Percentiles rank a stretch among this genome's conserved stretches.
phyloP scores from a whole-genome alignment of 257 asterid genomes.

The Primulina huaijiensis region DNA sequence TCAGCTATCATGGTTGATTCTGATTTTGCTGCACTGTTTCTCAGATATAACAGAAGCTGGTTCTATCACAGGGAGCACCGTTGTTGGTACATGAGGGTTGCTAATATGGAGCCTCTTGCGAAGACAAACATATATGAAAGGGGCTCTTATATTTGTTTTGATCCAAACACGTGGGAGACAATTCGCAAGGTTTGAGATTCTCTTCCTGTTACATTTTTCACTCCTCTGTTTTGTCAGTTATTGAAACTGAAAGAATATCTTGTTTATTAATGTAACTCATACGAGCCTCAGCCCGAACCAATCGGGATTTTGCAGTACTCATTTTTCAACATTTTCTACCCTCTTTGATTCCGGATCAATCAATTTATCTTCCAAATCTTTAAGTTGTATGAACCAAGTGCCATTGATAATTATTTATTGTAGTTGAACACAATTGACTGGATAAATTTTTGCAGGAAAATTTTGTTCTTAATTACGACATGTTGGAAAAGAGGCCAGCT shows the following conservation, averaged over 20 bases:
- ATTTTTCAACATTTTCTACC: slow-evolving; percentile 16
- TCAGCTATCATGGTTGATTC: slow-evolving; percentile 12
- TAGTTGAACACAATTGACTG: slow-evolving; percentile 5
- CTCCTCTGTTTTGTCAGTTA: too few species aligned
- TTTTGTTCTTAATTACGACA: slow-evolving; percentile 77
- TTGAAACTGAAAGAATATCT: too few species aligned
- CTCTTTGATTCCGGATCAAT: not conserved
- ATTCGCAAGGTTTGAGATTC: slow-evolving; percentile 69
- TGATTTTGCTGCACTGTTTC: slow-evolving; percentile 25
- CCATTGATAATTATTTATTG: too few species aligned
- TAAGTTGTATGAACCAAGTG: not conserved
- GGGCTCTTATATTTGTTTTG: slow-evolving; percentile 86
- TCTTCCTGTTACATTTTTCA: not conserved
- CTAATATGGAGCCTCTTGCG: slow-evolving; percentile 81
- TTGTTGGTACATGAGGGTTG: slow-evolving; percentile 67
- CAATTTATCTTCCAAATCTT: not conserved
- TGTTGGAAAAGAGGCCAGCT: slow-evolving; percentile 79
- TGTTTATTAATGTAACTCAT: too few species aligned
- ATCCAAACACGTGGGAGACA: slow-evolving; percentile 98
- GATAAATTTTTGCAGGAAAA: slow-evolving; percentile 70
- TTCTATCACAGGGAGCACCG: slow-evolving; percentile 80
- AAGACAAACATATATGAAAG: slow-evolving; percentile 73
- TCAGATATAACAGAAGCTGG: slow-evolving; percentile 36
- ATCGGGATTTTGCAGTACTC: slow-evolving; percentile 2
- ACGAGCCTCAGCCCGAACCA: not conserved